Conservation (phyloP, 805 yeast species). For the Lipomyces mesembrius region DNA sequence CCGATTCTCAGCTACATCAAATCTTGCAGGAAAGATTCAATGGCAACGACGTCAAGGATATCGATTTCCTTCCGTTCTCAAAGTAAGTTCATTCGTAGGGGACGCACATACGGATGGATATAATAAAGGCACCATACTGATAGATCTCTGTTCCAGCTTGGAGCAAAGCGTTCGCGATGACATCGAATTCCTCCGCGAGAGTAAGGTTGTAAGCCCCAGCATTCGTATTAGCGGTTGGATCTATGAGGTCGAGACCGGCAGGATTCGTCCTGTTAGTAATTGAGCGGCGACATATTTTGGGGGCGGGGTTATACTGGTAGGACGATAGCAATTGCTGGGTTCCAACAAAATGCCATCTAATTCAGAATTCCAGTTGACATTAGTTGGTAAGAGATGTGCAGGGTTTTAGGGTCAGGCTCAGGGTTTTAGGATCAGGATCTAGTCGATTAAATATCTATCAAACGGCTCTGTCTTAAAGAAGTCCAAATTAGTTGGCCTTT, state of each 20-base stretch:
- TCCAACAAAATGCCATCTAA: background rate
- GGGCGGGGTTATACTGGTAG: background rate
- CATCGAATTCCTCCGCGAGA: constrained; percentile 21
- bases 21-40: constrained; percentile 24
- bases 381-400: too few relatives aligned
- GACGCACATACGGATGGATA: background rate
- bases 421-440: too few relatives aligned
- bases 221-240: constrained; percentile 33
- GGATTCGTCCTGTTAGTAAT: constrained; percentile 8
- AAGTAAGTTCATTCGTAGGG: constrained; percentile 19
- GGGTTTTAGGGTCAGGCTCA: too few relatives aligned
- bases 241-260: constrained; percentile 35
- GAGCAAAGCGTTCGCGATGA: constrained; percentile 32
- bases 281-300: background rate
- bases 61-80: constrained; percentile 31
- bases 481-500: too few relatives aligned
- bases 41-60: constrained; percentile 12
- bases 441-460: too few relatives aligned
- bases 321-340: background rate
- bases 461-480: too few relatives aligned
- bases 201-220: constrained; percentile 18
- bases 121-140: background rate
- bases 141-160: constrained; percentile 16
- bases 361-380: too few relatives aligned
- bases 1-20: constrained; percentile 23